Evolutionary conservation across 371 early-diverging fungal genomes (phyloP).

Genomic region (Mortierella sp.): DNA sequence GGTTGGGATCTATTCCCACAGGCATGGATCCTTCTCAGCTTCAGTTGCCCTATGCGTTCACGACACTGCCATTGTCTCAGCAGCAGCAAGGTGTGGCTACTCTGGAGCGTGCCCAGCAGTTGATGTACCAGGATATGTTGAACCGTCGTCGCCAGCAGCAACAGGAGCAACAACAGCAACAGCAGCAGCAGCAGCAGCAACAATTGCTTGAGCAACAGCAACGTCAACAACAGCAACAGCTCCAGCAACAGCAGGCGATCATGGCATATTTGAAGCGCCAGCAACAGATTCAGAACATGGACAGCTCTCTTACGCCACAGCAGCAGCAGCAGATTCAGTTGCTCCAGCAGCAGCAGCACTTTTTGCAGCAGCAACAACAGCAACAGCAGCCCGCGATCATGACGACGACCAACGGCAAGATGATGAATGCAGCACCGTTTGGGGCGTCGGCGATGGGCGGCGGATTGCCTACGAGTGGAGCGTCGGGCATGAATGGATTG

Average conservation of each 20-base stretch:
- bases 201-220: slow-evolving; percentile 33
- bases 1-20: slow-evolving; percentile 24
- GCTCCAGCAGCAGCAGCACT: slow-evolving; percentile 50
- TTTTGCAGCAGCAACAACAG: slow-evolving; percentile 45
- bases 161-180: slow-evolving; percentile 39
- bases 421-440: slow-evolving; percentile 50
- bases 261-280: slow-evolving; percentile 56
- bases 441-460: slow-evolving; percentile 18
- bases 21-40: slow-evolving; percentile 50
- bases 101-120: slow-evolving; percentile 52
- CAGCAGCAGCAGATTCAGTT: slow-evolving; percentile 47
- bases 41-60: slow-evolving; percentile 56
- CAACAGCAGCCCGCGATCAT: slow-evolving; percentile 47
- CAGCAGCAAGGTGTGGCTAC: slow-evolving; percentile 57
- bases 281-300: slow-evolving; percentile 55
- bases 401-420: slow-evolving; percentile 57
- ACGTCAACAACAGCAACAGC: slow-evolving; percentile 42
- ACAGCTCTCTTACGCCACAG: slow-evolving; percentile 43
- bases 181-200: slow-evolving; percentile 33
- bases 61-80: slow-evolving; percentile 50
- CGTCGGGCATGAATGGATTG: slow-evolving; percentile 20
- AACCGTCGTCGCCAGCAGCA: slow-evolving; percentile 54
- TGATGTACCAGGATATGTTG: slow-evolving; percentile 58
- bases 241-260: slow-evolving; percentile 51
- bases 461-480: slow-evolving; percentile 35